These are phyloP conservation scores for Alternaria burnsii DNA, from an alignment of 2,329 filamentous ascomycete genomes.

Conservation along the genomic window DNA sequence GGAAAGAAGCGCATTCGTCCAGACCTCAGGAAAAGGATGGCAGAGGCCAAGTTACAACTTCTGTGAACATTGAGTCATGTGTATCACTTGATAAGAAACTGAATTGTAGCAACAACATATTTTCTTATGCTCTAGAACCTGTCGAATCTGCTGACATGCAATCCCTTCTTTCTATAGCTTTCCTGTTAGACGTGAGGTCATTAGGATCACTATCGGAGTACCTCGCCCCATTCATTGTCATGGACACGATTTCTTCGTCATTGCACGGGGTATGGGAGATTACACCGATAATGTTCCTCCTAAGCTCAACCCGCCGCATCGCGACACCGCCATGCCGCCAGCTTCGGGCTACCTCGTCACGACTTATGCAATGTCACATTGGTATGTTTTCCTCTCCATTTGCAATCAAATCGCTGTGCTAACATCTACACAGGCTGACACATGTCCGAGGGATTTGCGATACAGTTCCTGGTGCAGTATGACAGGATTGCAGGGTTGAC, in stretches of 20 bases:
- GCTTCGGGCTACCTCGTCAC: neutral
- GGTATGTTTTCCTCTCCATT: neutral
- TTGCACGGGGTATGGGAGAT: neutral
- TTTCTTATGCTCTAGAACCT: neutral
- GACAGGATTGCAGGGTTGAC: neutral
- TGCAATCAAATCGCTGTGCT: neutral
- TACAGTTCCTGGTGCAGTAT: neutral
- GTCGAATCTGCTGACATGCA: neutral
- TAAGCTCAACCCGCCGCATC: neutral
- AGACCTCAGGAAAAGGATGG: conserved; percentile 7
- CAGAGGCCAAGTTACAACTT: conserved; percentile 16
- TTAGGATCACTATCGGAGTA: neutral
- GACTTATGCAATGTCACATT: neutral
- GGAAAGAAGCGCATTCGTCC: conserved; percentile 14
- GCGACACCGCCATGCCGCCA: neutral
- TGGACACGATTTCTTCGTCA: neutral
- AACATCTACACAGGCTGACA: neutral
- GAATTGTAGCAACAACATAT: neutral
- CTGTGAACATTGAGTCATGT: conserved; percentile 22
- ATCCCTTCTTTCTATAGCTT: neutral
- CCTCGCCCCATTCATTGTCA: neutral
- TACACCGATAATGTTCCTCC: neutral
- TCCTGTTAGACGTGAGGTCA: neutral
- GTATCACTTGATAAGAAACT: neutral
- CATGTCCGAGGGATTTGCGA: neutral